Conservation (phyloP, 2,329 filamentous ascomycete genomes). For the Mariannaea sp. region DNA sequence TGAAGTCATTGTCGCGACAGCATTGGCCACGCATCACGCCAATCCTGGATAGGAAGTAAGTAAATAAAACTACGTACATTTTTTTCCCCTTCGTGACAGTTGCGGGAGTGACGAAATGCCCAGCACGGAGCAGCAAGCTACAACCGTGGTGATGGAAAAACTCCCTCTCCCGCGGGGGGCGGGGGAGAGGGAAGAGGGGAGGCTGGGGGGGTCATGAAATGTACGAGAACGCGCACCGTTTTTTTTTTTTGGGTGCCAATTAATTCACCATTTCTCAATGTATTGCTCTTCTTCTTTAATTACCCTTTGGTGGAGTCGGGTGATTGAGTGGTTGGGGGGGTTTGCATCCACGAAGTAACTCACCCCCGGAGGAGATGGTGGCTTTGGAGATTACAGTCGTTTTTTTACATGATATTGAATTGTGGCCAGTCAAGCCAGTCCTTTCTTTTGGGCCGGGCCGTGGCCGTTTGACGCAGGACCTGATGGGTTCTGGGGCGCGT, state of each 20-base stretch:
- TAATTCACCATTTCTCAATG: too few species aligned
- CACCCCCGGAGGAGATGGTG: too few species aligned
- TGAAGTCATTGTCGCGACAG: conserved; percentile 17
- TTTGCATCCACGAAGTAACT: too few species aligned
- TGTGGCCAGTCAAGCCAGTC: neutral
- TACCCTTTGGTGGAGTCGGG: neutral
- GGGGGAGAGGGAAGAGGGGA: too few species aligned
- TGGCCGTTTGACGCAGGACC: neutral
- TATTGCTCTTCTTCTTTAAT: conserved; percentile 1
- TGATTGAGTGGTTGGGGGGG: too few species aligned
- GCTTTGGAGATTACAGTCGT: too few species aligned
- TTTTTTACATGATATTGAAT: too few species aligned
- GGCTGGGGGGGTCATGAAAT: conserved; percentile 3
- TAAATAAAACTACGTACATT: conserved; percentile 34
- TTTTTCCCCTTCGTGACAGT: conserved; percentile 18
- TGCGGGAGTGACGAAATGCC: conserved; percentile 18
- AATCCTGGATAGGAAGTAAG: conserved; percentile 28
- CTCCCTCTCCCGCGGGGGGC: too few species aligned
- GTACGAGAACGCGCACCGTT: conserved; percentile 2
- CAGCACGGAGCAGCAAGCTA: too few species aligned
- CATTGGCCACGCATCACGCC: conserved; percentile 14
- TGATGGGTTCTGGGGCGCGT: neutral
- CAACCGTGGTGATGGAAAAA: too few species aligned
- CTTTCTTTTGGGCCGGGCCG: neutral
- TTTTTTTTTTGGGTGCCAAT: conserved; percentile 9